Evolutionary conservation across 768 basidiomycete species (phyloP).

Genomic region (Russula sp.): DNA sequence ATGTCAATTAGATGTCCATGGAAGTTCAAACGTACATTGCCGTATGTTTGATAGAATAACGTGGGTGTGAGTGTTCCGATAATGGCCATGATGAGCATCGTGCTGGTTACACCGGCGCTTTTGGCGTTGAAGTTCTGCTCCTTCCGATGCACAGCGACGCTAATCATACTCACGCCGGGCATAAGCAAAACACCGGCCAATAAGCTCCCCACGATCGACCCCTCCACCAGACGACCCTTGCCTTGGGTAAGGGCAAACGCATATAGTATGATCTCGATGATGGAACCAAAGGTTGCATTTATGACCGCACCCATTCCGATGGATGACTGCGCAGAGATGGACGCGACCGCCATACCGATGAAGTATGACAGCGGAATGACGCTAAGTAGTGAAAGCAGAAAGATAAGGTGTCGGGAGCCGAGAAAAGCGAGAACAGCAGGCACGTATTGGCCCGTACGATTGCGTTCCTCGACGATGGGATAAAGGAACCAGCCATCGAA

Average conservation of each 20-base stretch:
- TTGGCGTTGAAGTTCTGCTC: slow-evolving; percentile 99
- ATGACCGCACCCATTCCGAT: slow-evolving; percentile 99
- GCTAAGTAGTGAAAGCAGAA: slow-evolving; percentile 75
- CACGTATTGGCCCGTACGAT: slow-evolving; percentile 49
- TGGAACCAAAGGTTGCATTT: slow-evolving; percentile 98
- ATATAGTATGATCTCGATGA: slow-evolving; percentile 96
- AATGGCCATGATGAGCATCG: slow-evolving; percentile 99
- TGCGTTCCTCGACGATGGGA: slow-evolving; percentile 56
- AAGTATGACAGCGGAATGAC: slow-evolving; percentile 98
- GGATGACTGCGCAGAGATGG: slow-evolving; percentile 95
- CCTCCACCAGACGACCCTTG: slow-evolving; percentile 93
- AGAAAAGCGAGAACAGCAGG: slow-evolving; percentile 63
- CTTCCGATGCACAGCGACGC: slow-evolving; percentile 81
- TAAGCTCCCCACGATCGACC: slow-evolving; percentile 91
- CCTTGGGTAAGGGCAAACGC: slow-evolving; percentile 81
- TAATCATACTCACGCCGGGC: slow-evolving; percentile 96
- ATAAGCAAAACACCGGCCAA: slow-evolving; percentile 94
- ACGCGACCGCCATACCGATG: slow-evolving; percentile 99
- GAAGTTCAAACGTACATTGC: slow-evolving; percentile 60
- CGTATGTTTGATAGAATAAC: slow-evolving; percentile 96
- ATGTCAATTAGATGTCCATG: slow-evolving; percentile 10
- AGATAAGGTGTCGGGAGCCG: slow-evolving; percentile 72
- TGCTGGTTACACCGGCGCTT: slow-evolving; percentile 96
- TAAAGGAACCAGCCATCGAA: slow-evolving; percentile 84
- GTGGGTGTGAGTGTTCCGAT: slow-evolving; percentile 95